Conservation (phyloP, 345 rosid species). For the Microcos paniculata region DNA sequence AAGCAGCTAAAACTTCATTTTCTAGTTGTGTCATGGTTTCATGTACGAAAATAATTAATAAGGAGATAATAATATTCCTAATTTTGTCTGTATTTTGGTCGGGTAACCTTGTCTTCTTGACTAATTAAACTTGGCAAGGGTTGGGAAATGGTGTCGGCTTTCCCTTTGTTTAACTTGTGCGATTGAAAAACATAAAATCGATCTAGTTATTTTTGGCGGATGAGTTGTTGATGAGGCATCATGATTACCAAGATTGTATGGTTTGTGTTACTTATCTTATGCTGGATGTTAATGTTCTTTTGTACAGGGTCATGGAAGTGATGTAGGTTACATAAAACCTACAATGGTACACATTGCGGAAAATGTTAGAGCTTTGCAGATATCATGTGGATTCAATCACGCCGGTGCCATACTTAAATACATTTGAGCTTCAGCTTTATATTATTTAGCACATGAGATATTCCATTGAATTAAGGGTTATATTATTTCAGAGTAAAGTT, state of each 20-base stretch:
- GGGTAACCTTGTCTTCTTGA: neutral
- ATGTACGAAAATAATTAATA: neutral
- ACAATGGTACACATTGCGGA: slow-evolving; percentile 45
- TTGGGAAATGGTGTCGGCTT: neutral
- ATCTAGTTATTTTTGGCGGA: neutral
- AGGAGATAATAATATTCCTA: neutral
- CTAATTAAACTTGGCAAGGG: neutral
- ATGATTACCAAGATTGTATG: neutral
- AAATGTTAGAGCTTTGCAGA: slow-evolving; percentile 60
- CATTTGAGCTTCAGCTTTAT: slow-evolving; percentile 19
- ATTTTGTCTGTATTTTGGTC: neutral
- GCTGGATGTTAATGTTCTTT: no score
- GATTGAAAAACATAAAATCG: neutral
- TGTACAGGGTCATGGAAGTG: slow-evolving; percentile 85
- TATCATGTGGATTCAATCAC: slow-evolving; percentile 95
- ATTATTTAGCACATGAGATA: neutral
- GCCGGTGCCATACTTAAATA: slow-evolving; percentile 71
- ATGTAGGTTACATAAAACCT: slow-evolving; percentile 73
- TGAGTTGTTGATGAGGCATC: neutral
- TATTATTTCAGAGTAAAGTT: no score
- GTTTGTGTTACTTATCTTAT: no score
- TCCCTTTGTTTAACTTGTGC: neutral
- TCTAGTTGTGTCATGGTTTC: neutral
- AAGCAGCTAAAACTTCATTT: neutral
- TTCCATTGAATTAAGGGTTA: neutral